Conservation (phyloP, 768 basidiomycete genomes). For the Fomitopsis serialis region DNA sequence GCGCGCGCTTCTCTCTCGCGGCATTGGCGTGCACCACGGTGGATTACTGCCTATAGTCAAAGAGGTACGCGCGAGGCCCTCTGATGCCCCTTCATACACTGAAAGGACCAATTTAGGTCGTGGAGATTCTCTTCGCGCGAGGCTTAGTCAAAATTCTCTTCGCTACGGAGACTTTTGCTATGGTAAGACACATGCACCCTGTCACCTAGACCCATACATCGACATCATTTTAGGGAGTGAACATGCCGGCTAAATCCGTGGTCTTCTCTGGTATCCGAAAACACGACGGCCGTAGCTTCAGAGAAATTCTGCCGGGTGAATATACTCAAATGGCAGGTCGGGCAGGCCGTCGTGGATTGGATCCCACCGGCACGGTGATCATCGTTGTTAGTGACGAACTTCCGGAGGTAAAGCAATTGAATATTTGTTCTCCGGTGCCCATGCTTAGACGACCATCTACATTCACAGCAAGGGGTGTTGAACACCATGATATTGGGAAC, state of each 20-base stretch:
- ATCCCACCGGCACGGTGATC: conserved; percentile 93
- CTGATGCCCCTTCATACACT: neutral
- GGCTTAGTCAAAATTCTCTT: conserved; percentile 96
- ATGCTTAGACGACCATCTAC: neutral
- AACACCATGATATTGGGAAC: conserved; percentile 91
- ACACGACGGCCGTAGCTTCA: conserved; percentile 90
- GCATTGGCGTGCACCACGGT: conserved; percentile 97
- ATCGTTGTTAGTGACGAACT: conserved; percentile 79
- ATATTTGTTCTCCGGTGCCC: neutral
- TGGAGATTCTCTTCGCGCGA: conserved; percentile 92
- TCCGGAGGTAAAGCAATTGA: conserved; percentile 66
- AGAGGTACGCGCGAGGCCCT: conserved; percentile 52
- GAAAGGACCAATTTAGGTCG: conserved; percentile 49
- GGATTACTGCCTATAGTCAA: conserved; percentile 95
- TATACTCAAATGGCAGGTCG: conserved; percentile 99
- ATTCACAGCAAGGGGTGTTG: conserved; percentile 62
- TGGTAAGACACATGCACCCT: conserved; percentile 50
- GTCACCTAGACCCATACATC: neutral
- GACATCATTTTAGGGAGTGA: conserved; percentile 69
- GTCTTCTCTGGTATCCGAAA: conserved; percentile 95
- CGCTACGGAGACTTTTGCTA: conserved; percentile 98
- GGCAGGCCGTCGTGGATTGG: conserved; percentile 92
- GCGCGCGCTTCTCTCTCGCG: conserved; percentile 82
- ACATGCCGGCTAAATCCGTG: conserved; percentile 97
- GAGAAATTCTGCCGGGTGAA: conserved; percentile 86